Evolutionary conservation across 1,139 yeast genomes (phyloP), one percentile per base, ranked within the genome.

Genomic region (Yamadazyma triangularis): DNA sequence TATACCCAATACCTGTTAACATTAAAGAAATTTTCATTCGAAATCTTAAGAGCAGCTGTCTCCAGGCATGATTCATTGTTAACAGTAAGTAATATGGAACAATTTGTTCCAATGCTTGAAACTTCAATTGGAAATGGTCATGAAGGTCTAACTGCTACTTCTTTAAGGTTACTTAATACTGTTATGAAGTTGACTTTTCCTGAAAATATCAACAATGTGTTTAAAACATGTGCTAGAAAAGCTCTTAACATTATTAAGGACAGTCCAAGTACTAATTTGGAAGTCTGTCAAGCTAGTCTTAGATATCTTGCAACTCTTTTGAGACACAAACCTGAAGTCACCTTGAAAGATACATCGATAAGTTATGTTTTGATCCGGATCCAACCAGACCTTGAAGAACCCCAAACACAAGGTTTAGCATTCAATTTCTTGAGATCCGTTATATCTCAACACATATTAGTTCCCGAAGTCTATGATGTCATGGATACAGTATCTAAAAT

Each of bases 381-480:
- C 34, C 78, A 76, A 50, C 95, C 96, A 2, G 98, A 91, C 57
- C 61, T 93, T 36, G 93, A 86, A 48, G 96, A 91, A 47, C 95
- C 96, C 3, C 81, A 77, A 44, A 76, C 82, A 38, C 97, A 91
- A 56, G 91, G 95, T 25, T 67, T 86, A 31, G 95, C 96, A 0
- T 87, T 89, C 54, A 78, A 80, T 32, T 88, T 91, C 45, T 58
- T 91, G 47, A 83, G 80, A 43, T 75, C 96, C 0, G 70, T 89
- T 18, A 70, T 89, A 25, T 58, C 83, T 8, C 79, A 81, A 40
- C 89, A 80, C 46, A 64, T 85, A 12, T 66, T 83, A 71, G 64
- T 89, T 23, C 91, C 97, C 0, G 97, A 91, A 51, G 73, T 93
- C 3, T 91, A 93, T 50, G 97, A 89, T 45, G 73, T 84, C 4